Percentiles rank a stretch among this genome's conserved stretches.
These are phyloP conservation scores for Ailanthus altissimus DNA, from an alignment of 345 rosid genomes.

Conservation along the genomic window DNA sequence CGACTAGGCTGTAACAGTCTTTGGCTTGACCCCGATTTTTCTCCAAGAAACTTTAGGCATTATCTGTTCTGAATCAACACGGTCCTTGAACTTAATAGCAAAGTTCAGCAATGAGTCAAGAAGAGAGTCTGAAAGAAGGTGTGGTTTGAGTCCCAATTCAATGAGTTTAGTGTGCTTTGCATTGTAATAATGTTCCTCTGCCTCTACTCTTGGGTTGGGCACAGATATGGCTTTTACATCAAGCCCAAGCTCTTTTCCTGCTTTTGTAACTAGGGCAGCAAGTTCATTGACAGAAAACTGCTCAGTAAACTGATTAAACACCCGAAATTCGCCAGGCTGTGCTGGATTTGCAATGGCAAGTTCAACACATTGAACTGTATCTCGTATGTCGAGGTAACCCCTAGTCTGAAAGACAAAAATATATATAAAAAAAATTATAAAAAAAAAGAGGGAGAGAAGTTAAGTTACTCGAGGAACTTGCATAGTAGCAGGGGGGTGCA, in stretches of 20 bases:
- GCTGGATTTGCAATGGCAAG: conserved; percentile 94
- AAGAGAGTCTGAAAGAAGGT: conserved; percentile 85
- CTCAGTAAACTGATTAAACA: conserved; percentile 94
- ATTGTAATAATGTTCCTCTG: conserved; percentile 98
- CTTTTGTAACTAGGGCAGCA: conserved; percentile 83
- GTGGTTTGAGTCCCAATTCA: conserved; percentile 91
- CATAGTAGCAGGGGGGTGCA: not conserved
- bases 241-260: conserved; percentile 80
- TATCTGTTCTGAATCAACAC: conserved; percentile 83
- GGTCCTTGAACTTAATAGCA: conserved; percentile 72
- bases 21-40: conserved; percentile 79
- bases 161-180: conserved; percentile 96
- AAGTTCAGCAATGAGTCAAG: conserved; percentile 92
- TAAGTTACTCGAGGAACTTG: not conserved
- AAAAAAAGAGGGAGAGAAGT: not conserved
- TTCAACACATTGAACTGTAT: conserved; percentile 92
- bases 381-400: conserved; percentile 98
- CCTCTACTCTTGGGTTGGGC: conserved; percentile 97
- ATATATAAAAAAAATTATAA: too few relatives aligned
- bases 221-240: conserved; percentile 70
- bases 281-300: conserved; percentile 92
- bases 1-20: conserved; percentile 56
- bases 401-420: conserved; percentile 61
- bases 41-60: conserved; percentile 96
- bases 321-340: conserved; percentile 79